Base-by-base conservation (phyloP, 345 rosid genomes). In the Aquilaria sinensis region DNA sequence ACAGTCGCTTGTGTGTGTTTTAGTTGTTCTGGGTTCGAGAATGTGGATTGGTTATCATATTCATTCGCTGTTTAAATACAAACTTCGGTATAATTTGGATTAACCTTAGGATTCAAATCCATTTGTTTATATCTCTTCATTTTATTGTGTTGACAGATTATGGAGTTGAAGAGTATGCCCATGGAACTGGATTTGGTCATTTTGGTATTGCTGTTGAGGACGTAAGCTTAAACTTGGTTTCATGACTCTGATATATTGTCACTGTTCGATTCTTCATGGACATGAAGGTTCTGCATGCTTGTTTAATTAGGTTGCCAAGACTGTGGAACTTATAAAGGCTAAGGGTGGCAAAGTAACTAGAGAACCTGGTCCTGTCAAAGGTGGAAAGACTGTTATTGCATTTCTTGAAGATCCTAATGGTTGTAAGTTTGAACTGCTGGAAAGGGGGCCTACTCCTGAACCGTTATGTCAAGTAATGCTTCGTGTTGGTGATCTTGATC, bases 401-500 rank as follows among this genome's bases (percentile, higher is more conserved):
- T 94, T 91, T 76, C 72, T 88, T 63, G 96, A 94, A 83, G 97
- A 94, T 80, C 99, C 97, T 57, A 97, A 94, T 74, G 99, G 97
- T 74, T 94, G 90, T 74, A 90, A 86, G 74, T 94, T 94, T 80
- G 99, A 94, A 72, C 87, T 94, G 52, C 72, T 94, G 77, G 97
- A 94, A 77, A 94, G 99, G 72, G 95, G 88, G 55, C 93, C 96
- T 62, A 94, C 99, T 41, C 99, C 97, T 6, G 99, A 94, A 78
- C 99, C 99, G 41, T 70, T 94, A 48, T 94, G 99, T 76, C 97
- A 94, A 82, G 96, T 94, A 70, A 94, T 94, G 99, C 96, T 94
- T 67, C 97, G 96, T 61, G 99, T 94, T 73, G 96, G 97, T 31
- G 96, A 94, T 84, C 96, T 94, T 52, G 89, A 85, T 63, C 95